These are phyloP conservation scores for Trichoderma erinaceum DNA, from an alignment of 495 filamentous ascomycete genomes.

Conservation along the genomic window DNA sequence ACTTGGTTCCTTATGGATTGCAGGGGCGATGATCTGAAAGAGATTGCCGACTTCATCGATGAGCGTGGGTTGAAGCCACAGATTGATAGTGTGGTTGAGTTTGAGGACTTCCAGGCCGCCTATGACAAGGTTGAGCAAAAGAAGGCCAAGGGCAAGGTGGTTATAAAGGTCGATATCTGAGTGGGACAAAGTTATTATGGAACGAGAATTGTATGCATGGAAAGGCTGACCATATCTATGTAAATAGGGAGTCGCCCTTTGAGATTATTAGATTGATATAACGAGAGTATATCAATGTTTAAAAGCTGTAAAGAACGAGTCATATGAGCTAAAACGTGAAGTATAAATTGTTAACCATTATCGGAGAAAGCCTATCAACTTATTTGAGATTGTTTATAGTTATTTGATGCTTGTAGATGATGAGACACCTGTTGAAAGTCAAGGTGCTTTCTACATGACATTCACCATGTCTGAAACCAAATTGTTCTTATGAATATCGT, in stretches of 20 bases:
- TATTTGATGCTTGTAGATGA: too few relatives aligned
- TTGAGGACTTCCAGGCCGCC: slow-evolving; percentile 56
- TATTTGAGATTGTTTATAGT: too few relatives aligned
- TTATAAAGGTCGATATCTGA: slow-evolving; percentile 38
- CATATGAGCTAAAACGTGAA: background rate
- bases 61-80: slow-evolving; percentile 56
- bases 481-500: too few relatives aligned
- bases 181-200: background rate
- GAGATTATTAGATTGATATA: background rate
- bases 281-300: background rate
- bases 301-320: background rate
- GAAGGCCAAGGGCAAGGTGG: slow-evolving; percentile 61
- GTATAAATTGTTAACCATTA: background rate
- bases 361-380: background rate
- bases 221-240: background rate
- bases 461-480: too few relatives aligned
- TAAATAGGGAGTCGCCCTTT: background rate
- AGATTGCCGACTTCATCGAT: slow-evolving; percentile 54
- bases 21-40: slow-evolving; percentile 26
- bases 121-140: slow-evolving; percentile 57
- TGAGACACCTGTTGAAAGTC: too few relatives aligned
- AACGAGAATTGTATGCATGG: background rate
- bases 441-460: too few relatives aligned
- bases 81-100: slow-evolving; percentile 55
- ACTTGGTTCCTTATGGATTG: slow-evolving; percentile 43